Base-by-base conservation (phyloP, 2,329 filamentous ascomycete species). In the Incumbomyces delicatus region DNA sequence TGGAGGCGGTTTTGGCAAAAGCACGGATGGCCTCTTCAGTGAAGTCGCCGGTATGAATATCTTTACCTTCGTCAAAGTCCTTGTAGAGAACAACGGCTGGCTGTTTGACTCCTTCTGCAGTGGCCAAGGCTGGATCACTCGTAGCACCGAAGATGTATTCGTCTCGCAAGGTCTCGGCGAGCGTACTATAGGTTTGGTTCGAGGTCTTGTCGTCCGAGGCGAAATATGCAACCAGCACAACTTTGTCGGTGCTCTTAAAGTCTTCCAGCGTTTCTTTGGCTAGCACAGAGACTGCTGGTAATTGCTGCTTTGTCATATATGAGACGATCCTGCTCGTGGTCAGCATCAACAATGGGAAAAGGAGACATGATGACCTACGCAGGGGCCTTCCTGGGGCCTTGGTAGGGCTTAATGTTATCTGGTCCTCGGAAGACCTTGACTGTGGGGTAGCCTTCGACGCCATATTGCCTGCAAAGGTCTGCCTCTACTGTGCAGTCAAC, bases 231-330 rank as follows among this genome's bases (percentile, higher is more conserved):
- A 98, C 81, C 47, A 96, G 69, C 50, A 96, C 90, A 53, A 96
- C 87, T 76, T 95, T 95, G 74, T 98, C 92, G 65, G 89, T 81
- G 50, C 83, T 90, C 83, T 96, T 96, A 82, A 98, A 95, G 60
- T 95, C 89, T 64, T 89, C 86, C 46, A 95, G 73, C 50, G 82
- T 87, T 56, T 90, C 86, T 67, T 84, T 81, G 60, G 78, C 82
- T 50, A 98, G 77, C 54, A 77, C 63, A 5, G 92, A 95, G 55
- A 98, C 89, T 55, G 92, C 85, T 45, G 92, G 92, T 51, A 98
- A 79, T 20, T 87, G 86, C 74, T 96, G 92, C 80, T 96, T 98
- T 67, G 87, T 84, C 92, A 98, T 98, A 77, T 95, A 96, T 20
- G 80, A 84, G 54, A 82, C 68, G 59, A 85, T 80, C 31, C 75